Evolutionary conservation across 352 stramenopile genomes (phyloP).

Genomic region (Phytophthora rubi): DNA sequence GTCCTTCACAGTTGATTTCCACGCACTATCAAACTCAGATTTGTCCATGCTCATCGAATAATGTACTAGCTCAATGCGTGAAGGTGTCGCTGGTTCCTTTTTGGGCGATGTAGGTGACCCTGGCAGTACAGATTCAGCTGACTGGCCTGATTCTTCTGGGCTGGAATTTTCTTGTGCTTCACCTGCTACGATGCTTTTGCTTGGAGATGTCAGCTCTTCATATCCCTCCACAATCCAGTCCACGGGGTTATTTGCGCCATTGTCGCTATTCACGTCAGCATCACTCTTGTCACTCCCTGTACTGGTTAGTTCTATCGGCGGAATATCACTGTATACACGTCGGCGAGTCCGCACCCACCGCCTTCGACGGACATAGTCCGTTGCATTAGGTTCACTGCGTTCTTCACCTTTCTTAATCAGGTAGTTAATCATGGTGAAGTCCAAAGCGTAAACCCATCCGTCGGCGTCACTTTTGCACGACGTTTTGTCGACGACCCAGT

Average conservation of each 20-base stretch:
- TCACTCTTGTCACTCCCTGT: constrained; percentile 4
- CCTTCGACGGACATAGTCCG: constrained; percentile 72
- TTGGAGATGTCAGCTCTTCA: constrained; percentile 32
- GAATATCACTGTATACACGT: constrained; percentile 30
- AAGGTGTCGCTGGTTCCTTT: background rate
- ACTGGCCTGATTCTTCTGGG: constrained; percentile 3
- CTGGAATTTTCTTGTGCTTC: constrained; percentile 19
- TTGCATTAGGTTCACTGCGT: constrained; percentile 57
- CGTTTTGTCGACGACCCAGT: constrained; percentile 62
- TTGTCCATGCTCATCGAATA: constrained; percentile 64
- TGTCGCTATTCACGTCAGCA: constrained; percentile 36
- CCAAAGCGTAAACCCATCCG: constrained; percentile 81
- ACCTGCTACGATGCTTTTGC: background rate
- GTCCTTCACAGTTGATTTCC: constrained; percentile 52
- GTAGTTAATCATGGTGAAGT: constrained; percentile 84
- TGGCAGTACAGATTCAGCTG: constrained; percentile 1
- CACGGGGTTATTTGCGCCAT: constrained; percentile 19
- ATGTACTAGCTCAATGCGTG: constrained; percentile 30
- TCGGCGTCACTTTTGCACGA: constrained; percentile 65
- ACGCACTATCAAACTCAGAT: constrained; percentile 53
- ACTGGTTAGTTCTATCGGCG: constrained; percentile 6
- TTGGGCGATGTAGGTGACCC: constrained; percentile 1
- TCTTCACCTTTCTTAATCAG: constrained; percentile 63
- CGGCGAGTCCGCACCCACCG: constrained; percentile 68
- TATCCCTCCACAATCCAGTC: constrained; percentile 38